Evolutionary conservation across 2,329 filamentous ascomycete species (phyloP).

Genomic region (Elsinoe australis): DNA sequence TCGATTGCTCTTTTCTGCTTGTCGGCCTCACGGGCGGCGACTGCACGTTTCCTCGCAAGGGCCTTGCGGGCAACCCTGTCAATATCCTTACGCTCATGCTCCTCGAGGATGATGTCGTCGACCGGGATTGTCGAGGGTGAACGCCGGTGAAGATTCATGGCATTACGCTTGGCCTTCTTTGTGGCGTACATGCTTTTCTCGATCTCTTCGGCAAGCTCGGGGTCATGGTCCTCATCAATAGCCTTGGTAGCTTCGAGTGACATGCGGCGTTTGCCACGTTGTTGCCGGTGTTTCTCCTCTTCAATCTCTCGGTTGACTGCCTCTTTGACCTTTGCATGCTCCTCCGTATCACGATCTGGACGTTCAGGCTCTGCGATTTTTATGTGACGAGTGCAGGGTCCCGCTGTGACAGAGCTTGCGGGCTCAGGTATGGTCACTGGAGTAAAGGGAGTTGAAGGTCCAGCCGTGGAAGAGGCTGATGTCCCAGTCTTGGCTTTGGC

Average conservation of each 20-base stretch:
- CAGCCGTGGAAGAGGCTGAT: no score
- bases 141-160: not conserved
- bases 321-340: not conserved
- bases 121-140: not conserved
- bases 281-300: not conserved
- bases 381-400: not conserved
- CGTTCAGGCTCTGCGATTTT: not conserved
- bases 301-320: not conserved
- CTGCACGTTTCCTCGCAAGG: not conserved
- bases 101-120: slow-evolving; percentile 4
- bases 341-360: slow-evolving; percentile 1
- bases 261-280: not conserved
- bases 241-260: slow-evolving; percentile 5
- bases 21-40: no score
- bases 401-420: not conserved
- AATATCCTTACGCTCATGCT: not conserved
- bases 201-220: slow-evolving; percentile 2
- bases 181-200: not conserved
- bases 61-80: not conserved
- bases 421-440: slow-evolving; percentile 1
- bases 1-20: not conserved
- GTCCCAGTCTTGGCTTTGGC: no score
- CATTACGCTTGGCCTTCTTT: not conserved
- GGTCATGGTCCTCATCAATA: not conserved
- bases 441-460: no score